These are phyloP conservation scores for Meredithiella fracta DNA, from an alignment of 2,329 filamentous ascomycete species.

Conservation along the genomic window DNA sequence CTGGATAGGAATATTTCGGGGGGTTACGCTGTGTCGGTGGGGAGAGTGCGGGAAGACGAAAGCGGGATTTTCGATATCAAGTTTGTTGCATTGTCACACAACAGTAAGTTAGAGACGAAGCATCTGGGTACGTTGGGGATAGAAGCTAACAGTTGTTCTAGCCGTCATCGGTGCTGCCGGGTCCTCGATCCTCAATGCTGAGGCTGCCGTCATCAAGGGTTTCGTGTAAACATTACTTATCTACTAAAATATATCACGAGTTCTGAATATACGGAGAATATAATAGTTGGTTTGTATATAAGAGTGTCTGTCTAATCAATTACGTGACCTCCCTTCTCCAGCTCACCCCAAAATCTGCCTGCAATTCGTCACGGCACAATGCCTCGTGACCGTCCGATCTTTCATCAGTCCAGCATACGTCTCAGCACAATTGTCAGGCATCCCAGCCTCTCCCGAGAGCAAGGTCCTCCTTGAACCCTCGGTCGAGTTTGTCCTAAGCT, in stretches of 20 bases:
- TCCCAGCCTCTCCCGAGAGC: too few species aligned
- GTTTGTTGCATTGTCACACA: constrained; percentile 83
- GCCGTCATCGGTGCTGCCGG: constrained; percentile 92
- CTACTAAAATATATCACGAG: constrained; percentile 1
- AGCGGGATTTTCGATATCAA: constrained; percentile 86
- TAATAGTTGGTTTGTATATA: not conserved
- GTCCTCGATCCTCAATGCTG: constrained; percentile 85
- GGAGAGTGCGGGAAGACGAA: constrained; percentile 69
- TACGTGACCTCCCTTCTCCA: too few species aligned
- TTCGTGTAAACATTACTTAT: constrained; percentile 38
- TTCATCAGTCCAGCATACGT: too few species aligned
- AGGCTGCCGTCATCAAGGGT: constrained; percentile 80
- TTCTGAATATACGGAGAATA: not conserved
- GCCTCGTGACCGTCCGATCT: too few species aligned
- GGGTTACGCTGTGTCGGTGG: constrained; percentile 84
- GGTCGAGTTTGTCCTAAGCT: too few species aligned
- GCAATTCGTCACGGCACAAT: too few species aligned
- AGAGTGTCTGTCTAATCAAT: not conserved
- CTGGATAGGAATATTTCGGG: constrained; percentile 71
- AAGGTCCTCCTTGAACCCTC: too few species aligned
- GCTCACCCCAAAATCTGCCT: too few species aligned
- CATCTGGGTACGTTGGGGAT: not conserved
- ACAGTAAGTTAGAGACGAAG: constrained; percentile 30
- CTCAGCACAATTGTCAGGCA: too few species aligned
- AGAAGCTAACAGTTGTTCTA: constrained; percentile 28